Evolutionary conservation across 139 green algal species (phyloP), one percentile per base, ranked within the genome.

Genomic region (Trebouxia sp.): DNA sequence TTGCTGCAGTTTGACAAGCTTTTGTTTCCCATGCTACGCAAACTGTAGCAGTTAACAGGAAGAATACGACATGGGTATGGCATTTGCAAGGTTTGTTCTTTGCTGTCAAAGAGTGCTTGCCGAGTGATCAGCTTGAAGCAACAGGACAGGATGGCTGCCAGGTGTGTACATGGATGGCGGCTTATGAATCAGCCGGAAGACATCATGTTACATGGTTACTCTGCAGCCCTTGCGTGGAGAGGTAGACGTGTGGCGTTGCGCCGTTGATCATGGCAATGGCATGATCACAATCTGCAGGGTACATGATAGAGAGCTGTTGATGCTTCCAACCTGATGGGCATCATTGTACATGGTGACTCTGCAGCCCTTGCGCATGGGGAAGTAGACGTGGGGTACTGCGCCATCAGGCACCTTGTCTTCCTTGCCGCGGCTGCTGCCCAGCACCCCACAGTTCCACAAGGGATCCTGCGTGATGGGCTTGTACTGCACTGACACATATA

Each of bases 341-440:
- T 92, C 86, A 35, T 92, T 90, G 80, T 93, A 93, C 75, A 93
- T 81, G 43, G 83, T 89, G 22, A 93, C 80, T 38, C 65, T 55
- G 80, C 79, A 85, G 39, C 65, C 75, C 28, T 82, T 75, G 30
- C 81, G 76, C 65, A 81, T 32, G 26, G 76, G 81, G 74, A 85
- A 81, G n/a, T 85, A 85, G 10, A 75, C 67, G 41, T 79, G 30
- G 4, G 80, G 74, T 24, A 81, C 74, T 30, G 37, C 56, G 26
- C 43, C 53, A 41, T 50, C 55, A 1, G 62, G 62, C 3, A 72
- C 62, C 0, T 45, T 15, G 11, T 72, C 62, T 35, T 72, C 62
- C 14, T 72, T 72, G 62, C 62, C 62, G 28, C 32, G n/a, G 26
- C 43, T 48, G 9, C 28, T 62, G 26, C 32, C 37, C 9, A 42